Evolutionary conservation across 306 rosid species (phyloP).

Genomic region (Trifolium dubium): DNA sequence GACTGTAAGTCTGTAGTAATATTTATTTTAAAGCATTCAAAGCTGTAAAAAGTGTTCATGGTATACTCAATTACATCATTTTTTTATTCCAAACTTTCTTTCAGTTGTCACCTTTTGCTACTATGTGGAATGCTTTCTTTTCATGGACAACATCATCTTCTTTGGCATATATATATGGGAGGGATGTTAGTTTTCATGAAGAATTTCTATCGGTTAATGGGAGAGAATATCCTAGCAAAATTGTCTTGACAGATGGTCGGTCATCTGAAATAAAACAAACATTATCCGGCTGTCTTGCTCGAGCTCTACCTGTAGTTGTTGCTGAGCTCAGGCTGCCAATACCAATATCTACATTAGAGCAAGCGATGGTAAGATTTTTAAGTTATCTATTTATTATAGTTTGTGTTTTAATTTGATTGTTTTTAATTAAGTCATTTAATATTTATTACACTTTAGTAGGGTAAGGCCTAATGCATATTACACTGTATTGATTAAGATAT

Average conservation of each 20-base stretch:
- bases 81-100: conserved; percentile 12
- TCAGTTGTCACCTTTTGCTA: conserved; percentile 91
- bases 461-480: conserved; percentile 12
- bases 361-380: conserved; percentile 70
- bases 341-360: conserved; percentile 85
- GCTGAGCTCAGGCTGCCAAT: conserved; percentile 69
- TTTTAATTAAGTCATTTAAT: conserved; percentile 11
- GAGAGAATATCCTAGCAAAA: conserved; percentile 70
- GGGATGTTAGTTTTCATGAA: conserved; percentile 80
- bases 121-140: conserved; percentile 85
- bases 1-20: conserved; percentile 54
- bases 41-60: conserved; percentile 27
- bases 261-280: conserved; percentile 90
- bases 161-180: conserved; percentile 82
- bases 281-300: conserved; percentile 79
- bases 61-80: conserved; percentile 10
- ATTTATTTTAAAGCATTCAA: neutral
- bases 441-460: conserved; percentile 21
- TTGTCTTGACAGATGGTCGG: conserved; percentile 78
- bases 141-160: conserved; percentile 82
- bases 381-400: conserved; percentile 30
- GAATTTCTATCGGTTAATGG: conserved; percentile 70
- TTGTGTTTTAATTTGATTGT: conserved; percentile 24
- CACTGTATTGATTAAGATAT: conserved; percentile 2
- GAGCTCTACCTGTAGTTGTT: conserved; percentile 80